Evolutionary conservation across 2,329 filamentous ascomycete species (phyloP).

Genomic region (Fusarium piperis): DNA sequence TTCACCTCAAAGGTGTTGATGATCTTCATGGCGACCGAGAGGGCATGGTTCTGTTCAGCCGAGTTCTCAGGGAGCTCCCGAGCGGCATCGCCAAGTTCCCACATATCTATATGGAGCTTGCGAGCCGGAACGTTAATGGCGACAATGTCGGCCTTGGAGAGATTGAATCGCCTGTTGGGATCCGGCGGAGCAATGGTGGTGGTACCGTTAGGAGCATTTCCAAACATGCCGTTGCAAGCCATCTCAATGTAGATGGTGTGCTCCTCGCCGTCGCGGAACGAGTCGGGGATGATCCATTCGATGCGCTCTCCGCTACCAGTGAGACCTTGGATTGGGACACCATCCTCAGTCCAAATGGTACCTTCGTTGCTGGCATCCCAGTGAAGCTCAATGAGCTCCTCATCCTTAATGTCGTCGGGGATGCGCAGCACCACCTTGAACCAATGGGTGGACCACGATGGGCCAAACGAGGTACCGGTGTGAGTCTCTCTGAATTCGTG

Average conservation of each 20-base stretch:
- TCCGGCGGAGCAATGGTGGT: conserved; percentile 83
- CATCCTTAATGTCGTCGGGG: conserved; percentile 75
- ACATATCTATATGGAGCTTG: conserved; percentile 88
- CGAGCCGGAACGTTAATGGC: conserved; percentile 88
- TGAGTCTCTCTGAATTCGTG: conserved; percentile 79
- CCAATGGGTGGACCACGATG: conserved; percentile 98
- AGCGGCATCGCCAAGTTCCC: conserved; percentile 94
- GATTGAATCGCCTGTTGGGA: conserved; percentile 82
- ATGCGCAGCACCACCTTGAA: conserved; percentile 86
- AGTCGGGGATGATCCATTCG: conserved; percentile 89
- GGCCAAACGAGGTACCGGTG: conserved; percentile 85
- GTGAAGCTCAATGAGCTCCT: conserved; percentile 90
- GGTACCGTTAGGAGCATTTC: conserved; percentile 85
- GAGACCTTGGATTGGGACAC: conserved; percentile 89
- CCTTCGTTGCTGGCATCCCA: conserved; percentile 97
- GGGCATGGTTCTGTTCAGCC: conserved; percentile 87
- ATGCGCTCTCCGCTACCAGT: conserved; percentile 88
- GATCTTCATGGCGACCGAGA: conserved; percentile 85
- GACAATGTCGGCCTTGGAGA: conserved; percentile 84
- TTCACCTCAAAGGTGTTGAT: conserved; percentile 90
- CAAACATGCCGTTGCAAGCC: conserved; percentile 99
- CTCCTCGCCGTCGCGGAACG: conserved; percentile 84
- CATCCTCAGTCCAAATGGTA: conserved; percentile 91
- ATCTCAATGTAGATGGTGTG: conserved; percentile 97
- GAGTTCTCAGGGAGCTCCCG: conserved; percentile 89